phyloP scores from a whole-genome alignment of 2,329 filamentous ascomycete species.

The Neoarthrinium moseri region DNA sequence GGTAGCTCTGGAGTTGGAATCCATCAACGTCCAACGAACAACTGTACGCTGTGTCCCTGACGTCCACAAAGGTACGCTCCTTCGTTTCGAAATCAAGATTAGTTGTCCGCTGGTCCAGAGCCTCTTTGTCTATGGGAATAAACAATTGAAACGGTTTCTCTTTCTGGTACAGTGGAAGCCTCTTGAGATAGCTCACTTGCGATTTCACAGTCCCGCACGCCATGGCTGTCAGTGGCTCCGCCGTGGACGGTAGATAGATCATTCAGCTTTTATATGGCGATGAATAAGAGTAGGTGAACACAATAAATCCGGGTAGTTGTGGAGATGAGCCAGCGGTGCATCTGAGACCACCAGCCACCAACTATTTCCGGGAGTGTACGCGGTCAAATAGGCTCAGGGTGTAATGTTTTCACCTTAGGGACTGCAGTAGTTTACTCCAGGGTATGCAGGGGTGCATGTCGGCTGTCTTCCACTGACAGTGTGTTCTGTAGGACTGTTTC shows the following conservation, averaged over 20 bases:
- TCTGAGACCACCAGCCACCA: too few species aligned
- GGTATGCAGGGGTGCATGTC: too few species aligned
- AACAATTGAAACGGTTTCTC: slow-evolving; percentile 6
- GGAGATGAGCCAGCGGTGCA: too few species aligned
- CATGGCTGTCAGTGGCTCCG: neutral
- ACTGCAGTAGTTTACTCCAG: too few species aligned
- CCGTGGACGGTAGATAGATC: neutral
- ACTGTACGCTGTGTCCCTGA: neutral
- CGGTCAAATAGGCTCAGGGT: too few species aligned
- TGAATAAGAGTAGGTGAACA: too few species aligned
- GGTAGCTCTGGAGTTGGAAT: neutral
- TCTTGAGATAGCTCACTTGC: slow-evolving; percentile 4
- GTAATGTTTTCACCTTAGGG: too few species aligned
- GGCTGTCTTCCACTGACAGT: too few species aligned
- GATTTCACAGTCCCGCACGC: neutral
- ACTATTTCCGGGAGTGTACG: too few species aligned
- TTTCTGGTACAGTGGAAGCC: slow-evolving; percentile 2
- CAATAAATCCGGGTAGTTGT: too few species aligned
- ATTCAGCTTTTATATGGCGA: neutral
- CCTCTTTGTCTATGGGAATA: slow-evolving; percentile 1
- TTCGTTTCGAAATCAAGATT: slow-evolving; percentile 4
- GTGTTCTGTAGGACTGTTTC: too few species aligned
- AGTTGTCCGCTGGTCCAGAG: neutral
- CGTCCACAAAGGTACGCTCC: neutral
- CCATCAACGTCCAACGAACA: neutral